phyloP scores from a whole-genome alignment of 2,329 filamentous ascomycete species.

The Fusarium fracticaudum region DNA sequence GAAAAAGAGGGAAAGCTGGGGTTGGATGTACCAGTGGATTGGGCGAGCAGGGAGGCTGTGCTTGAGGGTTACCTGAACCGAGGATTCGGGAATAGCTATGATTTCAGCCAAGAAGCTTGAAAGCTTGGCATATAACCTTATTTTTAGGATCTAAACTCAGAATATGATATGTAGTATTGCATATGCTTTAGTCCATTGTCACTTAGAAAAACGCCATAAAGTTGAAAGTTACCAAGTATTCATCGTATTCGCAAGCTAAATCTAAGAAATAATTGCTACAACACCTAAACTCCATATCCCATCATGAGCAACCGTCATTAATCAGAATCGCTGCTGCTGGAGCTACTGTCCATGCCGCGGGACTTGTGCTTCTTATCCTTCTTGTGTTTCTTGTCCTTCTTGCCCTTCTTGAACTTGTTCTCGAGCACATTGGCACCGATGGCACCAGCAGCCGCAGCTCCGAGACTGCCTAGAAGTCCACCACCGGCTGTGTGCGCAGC shows the following conservation, averaged over 20 bases:
- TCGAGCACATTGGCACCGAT: conserved; percentile 64
- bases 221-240: background rate
- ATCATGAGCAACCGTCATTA: conserved; percentile 16
- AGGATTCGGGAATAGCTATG: conserved; percentile 69
- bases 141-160: background rate
- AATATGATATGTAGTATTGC: background rate
- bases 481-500: conserved; percentile 64
- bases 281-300: conserved; percentile 23
- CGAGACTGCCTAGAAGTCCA: conserved; percentile 61
- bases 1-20: conserved; percentile 47
- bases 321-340: conserved; percentile 44
- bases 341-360: conserved; percentile 33
- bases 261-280: background rate
- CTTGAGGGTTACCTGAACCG: conserved; percentile 61
- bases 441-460: conserved; percentile 61
- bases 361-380: conserved; percentile 42
- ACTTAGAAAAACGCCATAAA: background rate
- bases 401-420: conserved; percentile 51
- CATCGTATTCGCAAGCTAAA: background rate
- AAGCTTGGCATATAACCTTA: conserved; percentile 23
- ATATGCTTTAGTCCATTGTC: background rate
- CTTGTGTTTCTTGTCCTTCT: conserved; percentile 47
- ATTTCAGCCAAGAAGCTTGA: conserved; percentile 61
- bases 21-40: conserved; percentile 62
- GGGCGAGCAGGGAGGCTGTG: conserved; percentile 54